Conservation (phyloP, 345 rosid species). For the Acer saccharum region DNA sequence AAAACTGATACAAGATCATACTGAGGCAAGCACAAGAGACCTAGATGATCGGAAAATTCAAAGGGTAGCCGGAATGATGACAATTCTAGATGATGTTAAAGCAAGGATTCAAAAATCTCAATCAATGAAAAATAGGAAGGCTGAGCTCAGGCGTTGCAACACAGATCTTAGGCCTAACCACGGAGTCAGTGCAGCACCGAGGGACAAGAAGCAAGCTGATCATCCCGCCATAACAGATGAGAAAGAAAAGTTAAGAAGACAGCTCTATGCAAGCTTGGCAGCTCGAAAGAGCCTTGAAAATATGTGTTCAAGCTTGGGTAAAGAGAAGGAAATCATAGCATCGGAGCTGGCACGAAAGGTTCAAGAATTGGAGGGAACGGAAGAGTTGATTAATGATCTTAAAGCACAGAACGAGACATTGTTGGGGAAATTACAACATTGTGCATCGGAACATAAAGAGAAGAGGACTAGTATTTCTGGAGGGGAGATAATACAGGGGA, state of each 20-base stretch:
- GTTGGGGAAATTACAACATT: constrained; percentile 49
- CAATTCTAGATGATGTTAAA: constrained; percentile 73
- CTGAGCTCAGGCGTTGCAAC: constrained; percentile 74
- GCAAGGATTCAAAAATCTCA: constrained; percentile 63
- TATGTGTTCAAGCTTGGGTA: constrained; percentile 84
- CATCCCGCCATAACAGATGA: constrained; percentile 31
- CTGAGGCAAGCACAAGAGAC: constrained; percentile 47
- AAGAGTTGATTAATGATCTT: constrained; percentile 65
- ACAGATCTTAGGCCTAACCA: constrained; percentile 59
- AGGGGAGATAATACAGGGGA: constrained; percentile 32
- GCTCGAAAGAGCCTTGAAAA: constrained; percentile 77
- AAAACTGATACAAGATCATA: constrained; percentile 73
- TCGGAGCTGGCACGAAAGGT: constrained; percentile 64
- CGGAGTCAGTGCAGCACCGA: neutral
- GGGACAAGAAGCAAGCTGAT: constrained; percentile 29
- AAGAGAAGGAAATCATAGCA: constrained; percentile 83
- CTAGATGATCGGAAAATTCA: constrained; percentile 55
- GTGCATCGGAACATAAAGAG: constrained; percentile 44
- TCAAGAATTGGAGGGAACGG: constrained; percentile 56
- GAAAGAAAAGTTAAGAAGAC: constrained; percentile 53
- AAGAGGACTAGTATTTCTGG: constrained; percentile 21
- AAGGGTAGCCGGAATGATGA: constrained; percentile 68
- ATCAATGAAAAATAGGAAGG: constrained; percentile 32
- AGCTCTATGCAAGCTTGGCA: constrained; percentile 50
- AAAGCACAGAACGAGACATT: constrained; percentile 60